Conservation (phyloP, 225 moss, liverwort and hornwort genomes). For the Lunularia cruciata region DNA sequence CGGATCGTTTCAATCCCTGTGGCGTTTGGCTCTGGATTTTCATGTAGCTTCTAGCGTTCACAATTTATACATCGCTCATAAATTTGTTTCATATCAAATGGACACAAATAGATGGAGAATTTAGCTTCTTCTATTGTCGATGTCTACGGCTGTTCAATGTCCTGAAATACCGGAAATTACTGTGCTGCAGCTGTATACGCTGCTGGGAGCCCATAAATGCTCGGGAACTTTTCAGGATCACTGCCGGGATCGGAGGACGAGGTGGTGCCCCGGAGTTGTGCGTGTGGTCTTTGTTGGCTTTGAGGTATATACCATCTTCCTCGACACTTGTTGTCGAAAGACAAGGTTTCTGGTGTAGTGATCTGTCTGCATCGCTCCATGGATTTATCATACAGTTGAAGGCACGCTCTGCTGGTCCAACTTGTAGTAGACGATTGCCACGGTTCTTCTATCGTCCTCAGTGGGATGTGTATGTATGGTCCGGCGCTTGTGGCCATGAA, state of each 20-base stretch:
- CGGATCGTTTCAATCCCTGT: too few relatives aligned
- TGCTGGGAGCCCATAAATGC: constrained; percentile 76
- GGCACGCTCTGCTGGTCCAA: neutral
- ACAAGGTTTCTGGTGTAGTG: too few relatives aligned
- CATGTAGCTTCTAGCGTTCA: neutral
- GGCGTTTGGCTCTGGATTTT: neutral
- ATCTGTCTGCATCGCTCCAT: neutral
- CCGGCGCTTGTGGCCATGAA: neutral
- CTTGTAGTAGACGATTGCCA: neutral
- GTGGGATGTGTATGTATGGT: neutral
- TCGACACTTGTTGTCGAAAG: too few relatives aligned
- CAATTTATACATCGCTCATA: too few relatives aligned
- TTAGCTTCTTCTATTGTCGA: neutral
- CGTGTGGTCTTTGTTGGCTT: constrained; percentile 78
- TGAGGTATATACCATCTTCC: constrained; percentile 64
- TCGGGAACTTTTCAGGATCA: constrained; percentile 77
- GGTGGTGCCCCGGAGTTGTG: constrained; percentile 58
- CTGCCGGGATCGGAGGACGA: constrained; percentile 73
- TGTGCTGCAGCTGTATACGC: constrained; percentile 70
- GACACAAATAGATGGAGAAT: neutral
- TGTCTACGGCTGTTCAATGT: neutral
- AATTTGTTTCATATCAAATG: neutral
- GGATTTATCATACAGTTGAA: neutral
- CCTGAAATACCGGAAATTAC: neutral
- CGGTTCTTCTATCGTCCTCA: neutral